These are phyloP conservation scores for Capsella rubella DNA, from an alignment of 441 rosid genomes.

Conservation along the genomic window DNA sequence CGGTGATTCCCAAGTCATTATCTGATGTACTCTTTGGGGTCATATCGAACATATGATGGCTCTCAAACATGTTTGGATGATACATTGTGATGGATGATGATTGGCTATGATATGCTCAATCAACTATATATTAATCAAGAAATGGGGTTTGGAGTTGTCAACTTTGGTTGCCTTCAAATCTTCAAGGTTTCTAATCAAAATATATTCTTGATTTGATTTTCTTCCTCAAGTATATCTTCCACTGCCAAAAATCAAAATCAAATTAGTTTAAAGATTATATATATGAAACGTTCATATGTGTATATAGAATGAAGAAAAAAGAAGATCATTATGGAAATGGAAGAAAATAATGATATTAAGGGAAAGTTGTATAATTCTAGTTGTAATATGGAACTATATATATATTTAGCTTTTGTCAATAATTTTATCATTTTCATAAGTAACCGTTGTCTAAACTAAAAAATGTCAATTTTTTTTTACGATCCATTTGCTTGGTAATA, in stretches of 20 bases:
- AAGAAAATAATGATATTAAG: constrained; percentile 25
- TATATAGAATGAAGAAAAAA: constrained; percentile 25
- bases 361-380: constrained; percentile 26
- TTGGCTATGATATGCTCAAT: not conserved
- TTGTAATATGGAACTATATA: constrained; percentile 19
- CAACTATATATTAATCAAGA: not conserved
- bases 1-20: constrained; percentile 60
- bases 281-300: not conserved
- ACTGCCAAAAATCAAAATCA: constrained; percentile 42
- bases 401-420: not conserved
- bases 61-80: constrained; percentile 79
- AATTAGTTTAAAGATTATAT: constrained; percentile 29
- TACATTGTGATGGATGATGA: constrained; percentile 50
- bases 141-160: constrained; percentile 2
- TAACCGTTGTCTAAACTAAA: constrained; percentile 9
- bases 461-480: not conserved
- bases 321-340: constrained; percentile 36
- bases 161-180: constrained; percentile 33
- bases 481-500: not conserved
- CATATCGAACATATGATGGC: constrained; percentile 74
- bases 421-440: constrained; percentile 5
- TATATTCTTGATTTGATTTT: constrained; percentile 35
- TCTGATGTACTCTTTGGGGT: constrained; percentile 63
- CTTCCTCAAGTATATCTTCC: constrained; percentile 34
- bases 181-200: constrained; percentile 28